These are phyloP conservation scores for Lactarius quietus DNA, from an alignment of 768 basidiomycete genomes.

Conservation along the genomic window DNA sequence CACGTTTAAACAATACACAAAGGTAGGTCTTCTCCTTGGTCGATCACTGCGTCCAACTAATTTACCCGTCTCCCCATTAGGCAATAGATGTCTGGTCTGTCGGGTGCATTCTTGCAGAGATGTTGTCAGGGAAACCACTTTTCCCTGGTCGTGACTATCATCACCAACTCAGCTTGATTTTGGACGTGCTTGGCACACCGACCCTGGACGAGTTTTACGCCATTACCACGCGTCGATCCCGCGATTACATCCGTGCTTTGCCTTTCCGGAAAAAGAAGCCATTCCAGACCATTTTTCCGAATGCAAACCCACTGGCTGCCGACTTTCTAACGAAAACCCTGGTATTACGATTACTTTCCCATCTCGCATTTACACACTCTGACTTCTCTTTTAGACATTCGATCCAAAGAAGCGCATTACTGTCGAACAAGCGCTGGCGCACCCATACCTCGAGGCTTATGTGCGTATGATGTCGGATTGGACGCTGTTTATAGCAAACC, in stretches of 20 bases:
- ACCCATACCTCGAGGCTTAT: slow-evolving; percentile 93
- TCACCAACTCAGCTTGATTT: slow-evolving; percentile 91
- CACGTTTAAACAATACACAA: slow-evolving; percentile 98
- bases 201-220: slow-evolving; percentile 97
- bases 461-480: slow-evolving; percentile 42
- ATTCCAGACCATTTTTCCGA: slow-evolving; percentile 85
- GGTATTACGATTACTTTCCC: slow-evolving; percentile 38
- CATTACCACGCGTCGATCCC: slow-evolving; percentile 86
- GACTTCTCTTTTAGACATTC: slow-evolving; percentile 61
- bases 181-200: slow-evolving; percentile 96
- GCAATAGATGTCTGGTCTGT: slow-evolving; percentile 91
- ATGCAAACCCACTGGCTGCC: slow-evolving; percentile 75
- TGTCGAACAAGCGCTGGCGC: slow-evolving; percentile 90
- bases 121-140: slow-evolving; percentile 94
- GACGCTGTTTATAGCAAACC: not conserved
- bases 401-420: slow-evolving; percentile 97
- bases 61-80: slow-evolving; percentile 32
- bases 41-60: slow-evolving; percentile 33
- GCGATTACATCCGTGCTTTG: slow-evolving; percentile 92
- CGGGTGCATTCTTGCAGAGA: slow-evolving; percentile 89
- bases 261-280: slow-evolving; percentile 88
- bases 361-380: not conserved
- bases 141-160: slow-evolving; percentile 98
- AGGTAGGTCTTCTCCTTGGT: slow-evolving; percentile 47
- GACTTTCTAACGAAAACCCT: slow-evolving; percentile 83